Base-by-base conservation (phyloP, 2,329 filamentous ascomycete species). In the Exophiala viscosa region DNA sequence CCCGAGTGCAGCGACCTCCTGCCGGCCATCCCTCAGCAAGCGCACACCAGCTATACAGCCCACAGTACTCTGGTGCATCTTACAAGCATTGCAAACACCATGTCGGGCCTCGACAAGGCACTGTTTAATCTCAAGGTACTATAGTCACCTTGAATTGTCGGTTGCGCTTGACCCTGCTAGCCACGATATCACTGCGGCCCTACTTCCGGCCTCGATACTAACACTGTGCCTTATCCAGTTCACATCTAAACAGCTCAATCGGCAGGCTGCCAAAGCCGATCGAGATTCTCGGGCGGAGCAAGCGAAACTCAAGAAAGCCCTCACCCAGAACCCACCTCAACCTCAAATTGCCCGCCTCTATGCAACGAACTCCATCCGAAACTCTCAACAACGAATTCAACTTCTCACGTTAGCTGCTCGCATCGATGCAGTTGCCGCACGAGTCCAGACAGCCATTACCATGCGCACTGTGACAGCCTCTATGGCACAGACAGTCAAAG, bases 281-380 rank as follows among this genome's bases (percentile, higher is more conserved):
- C 61, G 71, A 18, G 74, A 73, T 45, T 73, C 67, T 57, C 73
- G 74, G 57, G 65, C 72, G n/a, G 73, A 76, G 64, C 73, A 74
- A 55, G 68, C 69, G 40, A 76, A 76, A 65, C 70, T 73, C 45
- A 73, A 74, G 60, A 73, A 70, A 53, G 73, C 73, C 23, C 72
- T 76, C 65, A 74, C 73, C 55, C 71, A 72, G 54, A 72, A 67
- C 50, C 62, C 62, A 38, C 62, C 62, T 6, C 73, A 76, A 64
- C 73, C 75, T 57, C 72, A 75, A 59, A 76, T 76, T 61, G 73
- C 73, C 40, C 73, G 73, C 46, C 74, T 76, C 63, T 73, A 76
- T 62, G 73, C 73, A 48, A 67, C 68, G 15, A 73, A 71, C 41
- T 72, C 73, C 28, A 67, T 76, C 23, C 73, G 73, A 55, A 73